Base-by-base conservation (phyloP, 2,329 filamentous ascomycete species). In the Epichloe gansuensis region DNA sequence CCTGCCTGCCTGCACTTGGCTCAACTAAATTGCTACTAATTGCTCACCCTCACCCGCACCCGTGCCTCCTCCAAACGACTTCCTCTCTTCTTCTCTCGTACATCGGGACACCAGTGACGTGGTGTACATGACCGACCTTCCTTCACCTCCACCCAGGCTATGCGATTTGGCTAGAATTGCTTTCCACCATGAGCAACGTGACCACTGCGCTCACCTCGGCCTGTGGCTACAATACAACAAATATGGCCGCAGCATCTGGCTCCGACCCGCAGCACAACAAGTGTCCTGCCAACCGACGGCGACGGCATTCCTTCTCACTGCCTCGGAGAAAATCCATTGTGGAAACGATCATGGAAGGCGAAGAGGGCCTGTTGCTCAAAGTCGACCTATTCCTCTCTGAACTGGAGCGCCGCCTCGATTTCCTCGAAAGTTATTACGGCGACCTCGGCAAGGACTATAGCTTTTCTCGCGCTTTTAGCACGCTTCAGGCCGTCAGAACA, bases 401-500 rank as follows among this genome's bases (percentile, higher is more conserved):
- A 65, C 76, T 98, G 43, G 90, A 94, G 68, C 79, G 85, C 58
- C 82, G 91, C 51, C 74, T 98, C 46, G 89, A 94, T 62, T 86
- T 89, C 66, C 78, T 97, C 46, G 93, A 98, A 68, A 82, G 80
- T 57, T 95, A 95, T 63, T 95, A 95, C 63, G 84, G 87, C 57
- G 88, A 94, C 63, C 71, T 89, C 54, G 85, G 85, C 55, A 77
- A 94, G 59, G 93, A 98, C 66, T 77, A 85, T 44, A 87, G 88
- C 62, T 82, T 97, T 52, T 84, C 87, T 43, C 81, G 87, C 58
- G 89, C 91, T 21, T 95, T 95, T 68, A 76, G 83, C 15, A 95
- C 90, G 0, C 74, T 98, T 2, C 85, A 91, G 62, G 83, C 88
- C 7, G 90, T 98, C 27, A 83, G 90, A 55, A 84, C 89, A 58